These are phyloP conservation scores for Furcasterigmium sp. DNA, from an alignment of 2,329 filamentous ascomycete species.

Conservation along the genomic window DNA sequence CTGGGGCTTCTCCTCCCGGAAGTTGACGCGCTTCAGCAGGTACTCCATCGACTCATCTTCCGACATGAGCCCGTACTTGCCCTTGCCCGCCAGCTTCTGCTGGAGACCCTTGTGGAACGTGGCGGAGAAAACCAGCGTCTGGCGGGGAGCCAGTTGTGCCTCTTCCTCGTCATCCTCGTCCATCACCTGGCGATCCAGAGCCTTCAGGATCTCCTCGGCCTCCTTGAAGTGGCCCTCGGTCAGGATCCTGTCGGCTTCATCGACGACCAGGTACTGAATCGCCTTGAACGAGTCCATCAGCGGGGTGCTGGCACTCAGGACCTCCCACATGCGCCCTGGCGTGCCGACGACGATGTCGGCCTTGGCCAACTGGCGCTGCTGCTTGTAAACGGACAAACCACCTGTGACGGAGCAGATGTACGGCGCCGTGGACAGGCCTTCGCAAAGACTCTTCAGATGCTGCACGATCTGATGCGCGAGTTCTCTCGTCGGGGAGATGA, in stretches of 20 bases:
- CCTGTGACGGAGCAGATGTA: slow-evolving; percentile 88
- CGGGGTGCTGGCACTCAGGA: slow-evolving; percentile 70
- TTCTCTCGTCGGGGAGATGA: slow-evolving; percentile 89
- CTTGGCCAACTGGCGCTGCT: slow-evolving; percentile 74
- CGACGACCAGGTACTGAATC: slow-evolving; percentile 80
- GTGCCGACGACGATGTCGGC: slow-evolving; percentile 94
- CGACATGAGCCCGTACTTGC: slow-evolving; percentile 49
- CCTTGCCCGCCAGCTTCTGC: slow-evolving; percentile 81
- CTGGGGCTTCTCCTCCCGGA: slow-evolving; percentile 75
- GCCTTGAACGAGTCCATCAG: slow-evolving; percentile 65
- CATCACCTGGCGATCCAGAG: slow-evolving; percentile 69
- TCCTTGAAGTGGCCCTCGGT: slow-evolving; percentile 96
- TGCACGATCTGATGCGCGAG: slow-evolving; percentile 85
- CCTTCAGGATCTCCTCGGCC: slow-evolving; percentile 77
- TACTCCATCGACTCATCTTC: slow-evolving; percentile 88
- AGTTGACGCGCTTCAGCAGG: slow-evolving; percentile 82
- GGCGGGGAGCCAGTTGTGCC: slow-evolving; percentile 46
- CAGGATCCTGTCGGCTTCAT: slow-evolving; percentile 88
- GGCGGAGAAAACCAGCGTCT: slow-evolving; percentile 94
- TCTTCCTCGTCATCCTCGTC: slow-evolving; percentile 47
- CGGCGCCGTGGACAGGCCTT: slow-evolving; percentile 52
- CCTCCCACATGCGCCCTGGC: slow-evolving; percentile 90
- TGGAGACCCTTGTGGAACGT: slow-evolving; percentile 91
- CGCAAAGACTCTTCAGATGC: slow-evolving; percentile 73
- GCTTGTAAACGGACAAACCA: slow-evolving; percentile 90